phyloP scores from a whole-genome alignment of 768 basidiomycete species.

The Leccinellum albellum region DNA sequence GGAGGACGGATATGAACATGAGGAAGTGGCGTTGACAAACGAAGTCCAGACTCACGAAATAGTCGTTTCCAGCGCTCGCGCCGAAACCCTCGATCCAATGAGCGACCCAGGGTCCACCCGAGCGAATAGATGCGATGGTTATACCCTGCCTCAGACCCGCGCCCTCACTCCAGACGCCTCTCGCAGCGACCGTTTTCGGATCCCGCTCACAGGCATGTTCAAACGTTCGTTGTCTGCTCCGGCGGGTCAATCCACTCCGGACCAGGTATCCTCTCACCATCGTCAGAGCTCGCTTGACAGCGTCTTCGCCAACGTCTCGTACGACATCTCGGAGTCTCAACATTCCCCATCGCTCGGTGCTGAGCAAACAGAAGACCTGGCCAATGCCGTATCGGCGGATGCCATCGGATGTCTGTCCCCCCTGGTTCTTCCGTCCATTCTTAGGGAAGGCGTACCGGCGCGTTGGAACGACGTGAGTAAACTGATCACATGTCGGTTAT shows the following conservation, averaged over 20 bases:
- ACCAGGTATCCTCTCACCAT: conserved; percentile 10
- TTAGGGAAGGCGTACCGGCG: conserved; percentile 27
- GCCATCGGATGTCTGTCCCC: conserved; percentile 28
- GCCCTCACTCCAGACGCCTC: conserved; percentile 28
- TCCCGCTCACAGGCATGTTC: conserved; percentile 62
- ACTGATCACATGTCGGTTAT: conserved; percentile 10
- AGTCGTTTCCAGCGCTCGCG: background rate
- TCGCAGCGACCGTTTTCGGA: conserved; percentile 34
- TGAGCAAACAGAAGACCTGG: conserved; percentile 24
- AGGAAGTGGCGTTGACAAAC: conserved; percentile 15
- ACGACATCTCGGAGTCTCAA: conserved; percentile 26
- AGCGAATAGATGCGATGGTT: conserved; percentile 2
- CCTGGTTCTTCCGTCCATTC: conserved; percentile 29
- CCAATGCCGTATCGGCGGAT: conserved; percentile 20
- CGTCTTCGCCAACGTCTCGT: conserved; percentile 30
- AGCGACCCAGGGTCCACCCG: background rate
- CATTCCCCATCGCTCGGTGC: conserved; percentile 9
- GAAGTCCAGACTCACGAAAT: conserved; percentile 9
- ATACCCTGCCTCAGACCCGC: conserved; percentile 14
- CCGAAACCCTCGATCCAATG: background rate
- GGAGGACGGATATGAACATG: conserved; percentile 25
- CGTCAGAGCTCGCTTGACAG: conserved; percentile 27
- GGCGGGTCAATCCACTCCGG: conserved; percentile 26
- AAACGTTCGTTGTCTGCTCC: conserved; percentile 61
- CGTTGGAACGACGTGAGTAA: conserved; percentile 34